Evolutionary conservation across 2,329 filamentous ascomycete genomes (phyloP).

Genomic region (Sporothrix dimorphospora): DNA sequence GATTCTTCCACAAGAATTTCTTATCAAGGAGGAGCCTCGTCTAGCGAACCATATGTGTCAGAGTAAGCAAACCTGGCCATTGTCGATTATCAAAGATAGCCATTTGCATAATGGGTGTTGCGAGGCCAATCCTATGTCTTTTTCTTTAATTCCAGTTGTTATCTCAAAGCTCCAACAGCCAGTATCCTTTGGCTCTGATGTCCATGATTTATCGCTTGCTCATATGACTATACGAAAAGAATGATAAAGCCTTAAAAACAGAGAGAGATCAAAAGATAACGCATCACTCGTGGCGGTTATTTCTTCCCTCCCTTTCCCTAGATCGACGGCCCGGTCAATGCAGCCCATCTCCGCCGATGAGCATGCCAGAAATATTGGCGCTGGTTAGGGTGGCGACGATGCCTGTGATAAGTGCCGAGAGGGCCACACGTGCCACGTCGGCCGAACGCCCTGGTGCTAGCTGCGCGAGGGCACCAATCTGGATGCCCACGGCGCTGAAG

Average conservation of each 20-base stretch:
- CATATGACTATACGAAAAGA: not conserved
- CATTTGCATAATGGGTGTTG: not conserved
- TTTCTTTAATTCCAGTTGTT: not conserved
- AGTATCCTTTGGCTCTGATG: not conserved
- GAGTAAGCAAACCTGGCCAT: not conserved
- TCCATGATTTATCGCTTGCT: not conserved
- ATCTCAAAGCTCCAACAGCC: not conserved
- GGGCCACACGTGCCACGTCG: constrained; percentile 73
- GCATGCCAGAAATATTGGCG: constrained; percentile 75
- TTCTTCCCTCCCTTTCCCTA: not conserved
- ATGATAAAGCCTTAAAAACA: not conserved
- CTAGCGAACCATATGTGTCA: not conserved
- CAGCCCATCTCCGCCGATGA: constrained; percentile 54
- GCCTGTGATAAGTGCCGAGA: constrained; percentile 78
- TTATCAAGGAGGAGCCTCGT: not conserved
- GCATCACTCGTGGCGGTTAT: not conserved
- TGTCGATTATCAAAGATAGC: not conserved
- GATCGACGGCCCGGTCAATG: not conserved
- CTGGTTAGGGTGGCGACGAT: constrained; percentile 78
- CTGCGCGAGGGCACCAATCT: constrained; percentile 85
- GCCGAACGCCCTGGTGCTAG: constrained; percentile 73
- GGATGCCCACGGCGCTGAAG: constrained; percentile 83
- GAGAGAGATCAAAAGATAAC: not conserved
- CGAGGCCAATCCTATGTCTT: not conserved
- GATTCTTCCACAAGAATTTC: not conserved